Base-by-base conservation (phyloP, 2,329 filamentous ascomycete genomes). In the Septoria petroselini region DNA sequence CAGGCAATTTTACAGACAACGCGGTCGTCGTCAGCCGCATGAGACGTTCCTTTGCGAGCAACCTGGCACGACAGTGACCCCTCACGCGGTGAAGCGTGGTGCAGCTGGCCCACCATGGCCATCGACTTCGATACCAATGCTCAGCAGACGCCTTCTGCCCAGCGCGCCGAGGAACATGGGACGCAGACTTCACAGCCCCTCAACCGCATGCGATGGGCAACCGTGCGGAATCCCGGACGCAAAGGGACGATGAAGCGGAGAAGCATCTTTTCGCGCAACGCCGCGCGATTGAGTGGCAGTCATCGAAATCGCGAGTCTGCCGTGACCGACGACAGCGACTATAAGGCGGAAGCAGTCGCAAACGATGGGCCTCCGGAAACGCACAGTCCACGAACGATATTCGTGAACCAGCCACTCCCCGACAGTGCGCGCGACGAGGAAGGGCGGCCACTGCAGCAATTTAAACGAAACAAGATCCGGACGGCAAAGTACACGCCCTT, bases 401-500 rank as follows among this genome's bases (percentile, higher is more conserved):
- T 85, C 73, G 93, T 97, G 77, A 96, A 96, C 69, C 71, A 85
- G 23, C 84, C 88, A 6, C 75, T 98, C 44, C 90, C 93, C 1
- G 73, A 78, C 35, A 79, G 84, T 18, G 80, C 86, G 57, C 77
- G 85, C 62, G 89, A 96, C 65, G 87, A 93, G 54, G 83, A 95
- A 39, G 93, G 91, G 29, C 78, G 82, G 52, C 86, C 90, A 2
- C 68, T 75, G 46, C 76, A 80, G 50, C 75, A 80, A 17, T 98
- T 85, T 69, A 79, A 87, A 41, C 80, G 91, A 59, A 98, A 98
- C 76, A 98, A 98, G 77, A 95, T 98, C 68, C 81, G 94, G 61
- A 98, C 93, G 2, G 88, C 93, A 52, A 98, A 97, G 72, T 98
- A 98, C 70, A 98, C 93, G 6, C 86, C 94, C 7, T 71, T 98